phyloP scores from a whole-genome alignment of 306 rosid genomes.

The Luffa aegyptiaca region DNA sequence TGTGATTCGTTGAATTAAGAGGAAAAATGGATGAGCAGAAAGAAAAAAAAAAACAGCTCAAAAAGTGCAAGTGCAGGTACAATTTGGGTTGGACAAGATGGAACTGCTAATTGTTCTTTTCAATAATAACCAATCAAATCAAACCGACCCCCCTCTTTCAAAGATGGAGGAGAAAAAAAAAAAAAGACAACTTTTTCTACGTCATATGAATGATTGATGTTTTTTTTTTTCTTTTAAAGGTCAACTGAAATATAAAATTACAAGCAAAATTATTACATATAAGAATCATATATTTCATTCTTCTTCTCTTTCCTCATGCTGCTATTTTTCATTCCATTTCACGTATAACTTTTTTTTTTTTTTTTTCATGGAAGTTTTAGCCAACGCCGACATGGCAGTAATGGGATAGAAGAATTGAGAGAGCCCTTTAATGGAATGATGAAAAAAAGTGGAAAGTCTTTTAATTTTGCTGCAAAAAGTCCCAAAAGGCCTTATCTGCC shows the following conservation, averaged over 20 bases:
- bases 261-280: neutral
- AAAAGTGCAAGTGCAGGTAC: neutral
- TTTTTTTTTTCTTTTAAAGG: neutral
- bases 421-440: neutral
- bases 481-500: neutral
- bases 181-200: neutral
- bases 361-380: neutral
- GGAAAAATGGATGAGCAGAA: neutral
- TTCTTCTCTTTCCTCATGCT: neutral
- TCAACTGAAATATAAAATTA: slow-evolving; percentile 5
- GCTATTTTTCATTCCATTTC: neutral
- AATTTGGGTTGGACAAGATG: slow-evolving; percentile 12
- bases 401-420: neutral
- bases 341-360: neutral
- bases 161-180: neutral
- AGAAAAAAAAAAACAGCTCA: neutral
- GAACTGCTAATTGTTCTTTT: slow-evolving; percentile 11
- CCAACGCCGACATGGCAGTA: neutral
- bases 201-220: slow-evolving; percentile 8
- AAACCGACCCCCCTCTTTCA: slow-evolving; percentile 9
- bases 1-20: slow-evolving; percentile 2
- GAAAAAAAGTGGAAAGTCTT: neutral
- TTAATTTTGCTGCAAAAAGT: neutral
- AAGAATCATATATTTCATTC: neutral
- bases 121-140: slow-evolving; percentile 9